Conservation (phyloP, 179 eudicot genomes). For the Pouteria campechiana region DNA sequence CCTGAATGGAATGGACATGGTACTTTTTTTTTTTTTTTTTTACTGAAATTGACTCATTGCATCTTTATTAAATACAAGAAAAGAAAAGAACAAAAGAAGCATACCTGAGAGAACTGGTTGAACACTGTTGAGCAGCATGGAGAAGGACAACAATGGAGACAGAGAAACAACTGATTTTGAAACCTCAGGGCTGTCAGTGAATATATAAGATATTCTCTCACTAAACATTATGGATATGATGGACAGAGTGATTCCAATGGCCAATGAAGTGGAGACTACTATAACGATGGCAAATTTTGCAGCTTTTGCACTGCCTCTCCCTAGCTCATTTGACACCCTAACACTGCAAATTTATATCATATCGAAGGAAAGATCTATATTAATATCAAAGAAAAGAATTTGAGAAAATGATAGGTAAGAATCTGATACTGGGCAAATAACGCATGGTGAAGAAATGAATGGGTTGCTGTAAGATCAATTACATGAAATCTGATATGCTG, state of each 20-base stretch:
- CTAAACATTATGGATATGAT: conserved; percentile 28
- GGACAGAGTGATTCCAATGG: conserved; percentile 24
- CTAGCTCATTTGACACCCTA: conserved; percentile 40
- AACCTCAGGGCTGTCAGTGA: conserved; percentile 18
- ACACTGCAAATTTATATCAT: conserved; percentile 15
- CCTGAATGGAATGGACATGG: too few relatives aligned
- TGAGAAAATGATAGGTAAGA: too few relatives aligned
- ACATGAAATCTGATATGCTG: too few relatives aligned
- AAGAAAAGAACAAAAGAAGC: background rate
- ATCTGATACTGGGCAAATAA: too few relatives aligned
- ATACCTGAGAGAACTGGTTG: conserved; percentile 42
- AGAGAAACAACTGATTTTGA: conserved; percentile 25
- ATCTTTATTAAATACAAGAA: too few relatives aligned
- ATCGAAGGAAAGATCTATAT: background rate
- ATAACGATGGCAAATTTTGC: conserved; percentile 25
- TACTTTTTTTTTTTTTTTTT: too few relatives aligned
- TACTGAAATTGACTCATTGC: background rate
- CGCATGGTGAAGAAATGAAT: too few relatives aligned
- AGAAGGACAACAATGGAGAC: conserved; percentile 25
- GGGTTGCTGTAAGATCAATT: too few relatives aligned
- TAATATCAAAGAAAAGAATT: too few relatives aligned
- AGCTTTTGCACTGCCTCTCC: conserved; percentile 26
- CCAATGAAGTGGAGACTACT: conserved; percentile 14
- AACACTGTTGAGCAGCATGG: conserved; percentile 30
- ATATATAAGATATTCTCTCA: conserved; percentile 25